Conservation (phyloP, 192 early-diverging fungal genomes). For the Spizellomyces punctatus region DNA sequence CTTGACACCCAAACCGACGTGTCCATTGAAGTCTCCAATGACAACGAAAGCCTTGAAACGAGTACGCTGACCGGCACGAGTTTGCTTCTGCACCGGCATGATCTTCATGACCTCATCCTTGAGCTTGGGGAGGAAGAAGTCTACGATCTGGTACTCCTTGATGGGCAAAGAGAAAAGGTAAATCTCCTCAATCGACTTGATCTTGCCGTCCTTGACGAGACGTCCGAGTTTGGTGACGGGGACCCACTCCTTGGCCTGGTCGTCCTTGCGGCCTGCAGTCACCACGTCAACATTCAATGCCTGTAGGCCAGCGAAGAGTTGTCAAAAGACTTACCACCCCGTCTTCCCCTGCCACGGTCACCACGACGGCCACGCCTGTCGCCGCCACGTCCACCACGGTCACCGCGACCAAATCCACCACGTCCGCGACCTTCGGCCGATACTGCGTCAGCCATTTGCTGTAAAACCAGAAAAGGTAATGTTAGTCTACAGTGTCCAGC, state of each 20-base stretch:
- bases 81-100: constrained; percentile 99
- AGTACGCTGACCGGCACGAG: constrained; percentile 98
- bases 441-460: constrained; percentile 42
- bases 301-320: neutral
- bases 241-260: constrained; percentile 81
- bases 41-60: constrained; percentile 99
- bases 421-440: constrained; percentile 40
- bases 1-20: constrained; percentile 99
- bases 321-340: constrained; percentile 24
- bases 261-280: constrained; percentile 79
- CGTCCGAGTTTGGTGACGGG: constrained; percentile 99
- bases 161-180: constrained; percentile 98
- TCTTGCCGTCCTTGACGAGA: constrained; percentile 96
- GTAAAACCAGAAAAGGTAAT: constrained; percentile 15
- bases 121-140: constrained; percentile 91
- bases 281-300: neutral
- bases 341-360: constrained; percentile 48
- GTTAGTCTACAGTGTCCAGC: neutral
- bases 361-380: constrained; percentile 82
- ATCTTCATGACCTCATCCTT: constrained; percentile 99
- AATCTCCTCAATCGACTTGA: constrained; percentile 96
- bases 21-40: constrained; percentile 95
- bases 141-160: constrained; percentile 99
- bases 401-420: constrained; percentile 77
- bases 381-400: constrained; percentile 76